Percentiles rank a stretch among this genome's conserved stretches.
These are phyloP conservation scores for Gremmenia infestans DNA, from an alignment of 2,329 filamentous ascomycete species.

Conservation along the genomic window DNA sequence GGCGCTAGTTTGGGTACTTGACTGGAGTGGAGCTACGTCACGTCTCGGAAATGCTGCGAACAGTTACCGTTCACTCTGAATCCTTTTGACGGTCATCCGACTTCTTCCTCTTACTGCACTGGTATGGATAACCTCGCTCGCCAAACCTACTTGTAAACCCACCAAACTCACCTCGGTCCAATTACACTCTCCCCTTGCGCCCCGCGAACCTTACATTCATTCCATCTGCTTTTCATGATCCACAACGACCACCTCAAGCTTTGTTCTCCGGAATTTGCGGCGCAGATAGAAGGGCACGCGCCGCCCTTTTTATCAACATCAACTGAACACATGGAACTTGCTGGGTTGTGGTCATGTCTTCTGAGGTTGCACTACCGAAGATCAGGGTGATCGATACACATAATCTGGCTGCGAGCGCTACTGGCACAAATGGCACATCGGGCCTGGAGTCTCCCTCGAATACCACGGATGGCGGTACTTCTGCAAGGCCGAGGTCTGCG, in stretches of 20 bases:
- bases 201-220: background rate
- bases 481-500: constrained; percentile 24
- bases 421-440: constrained; percentile 15
- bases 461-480: constrained; percentile 24
- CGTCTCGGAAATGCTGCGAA: too few species aligned
- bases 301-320: constrained; percentile 5
- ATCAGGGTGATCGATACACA: constrained; percentile 29
- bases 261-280: constrained; percentile 10
- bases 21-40: too few species aligned
- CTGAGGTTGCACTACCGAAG: constrained; percentile 23
- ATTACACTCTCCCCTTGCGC: background rate
- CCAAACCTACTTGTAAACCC: background rate
- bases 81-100: too few species aligned
- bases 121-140: too few species aligned
- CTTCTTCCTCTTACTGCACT: background rate
- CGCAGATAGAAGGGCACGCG: constrained; percentile 13
- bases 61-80: too few species aligned
- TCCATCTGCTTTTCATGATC: background rate
- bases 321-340: constrained; percentile 23
- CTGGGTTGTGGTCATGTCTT: constrained; percentile 28
- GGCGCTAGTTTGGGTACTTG: too few species aligned
- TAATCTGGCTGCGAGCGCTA: constrained; percentile 16
- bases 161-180: background rate
- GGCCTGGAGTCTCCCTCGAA: constrained; percentile 25
- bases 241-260: background rate